Evolutionary conservation across 345 rosid species (phyloP).

Genomic region (Aquilaria yunnanensis): DNA sequence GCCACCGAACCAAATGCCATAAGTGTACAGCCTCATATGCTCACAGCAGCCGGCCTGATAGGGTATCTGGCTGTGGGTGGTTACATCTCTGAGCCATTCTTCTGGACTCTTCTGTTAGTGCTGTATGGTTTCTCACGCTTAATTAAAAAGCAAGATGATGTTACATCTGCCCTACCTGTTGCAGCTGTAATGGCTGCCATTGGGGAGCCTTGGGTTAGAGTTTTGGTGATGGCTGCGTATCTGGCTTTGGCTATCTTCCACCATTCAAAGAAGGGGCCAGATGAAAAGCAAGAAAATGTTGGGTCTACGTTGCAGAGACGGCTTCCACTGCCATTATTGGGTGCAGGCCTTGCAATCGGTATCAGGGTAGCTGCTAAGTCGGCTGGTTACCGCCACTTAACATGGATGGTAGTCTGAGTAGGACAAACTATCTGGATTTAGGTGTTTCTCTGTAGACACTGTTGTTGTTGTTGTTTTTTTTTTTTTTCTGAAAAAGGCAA

Average conservation of each 20-base stretch:
- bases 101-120: constrained; percentile 72
- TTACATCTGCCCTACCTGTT: constrained; percentile 68
- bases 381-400: constrained; percentile 89
- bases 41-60: constrained; percentile 59
- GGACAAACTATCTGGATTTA: neutral
- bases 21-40: constrained; percentile 51
- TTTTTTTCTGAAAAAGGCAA: too few relatives aligned
- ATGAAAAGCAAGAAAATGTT: constrained; percentile 39
- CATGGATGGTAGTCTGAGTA: constrained; percentile 74
- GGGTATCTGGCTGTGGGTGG: constrained; percentile 74
- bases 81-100: constrained; percentile 68
- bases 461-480: too few relatives aligned
- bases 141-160: constrained; percentile 68
- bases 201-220: constrained; percentile 90
- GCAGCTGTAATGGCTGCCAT: constrained; percentile 80
- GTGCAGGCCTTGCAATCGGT: constrained; percentile 76
- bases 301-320: constrained; percentile 20
- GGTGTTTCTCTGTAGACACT: too few relatives aligned
- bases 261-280: constrained; percentile 37
- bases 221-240: constrained; percentile 44
- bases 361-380: constrained; percentile 76
- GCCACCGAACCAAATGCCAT: constrained; percentile 59
- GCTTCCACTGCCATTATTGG: constrained; percentile 58
- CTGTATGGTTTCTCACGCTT: constrained; percentile 53
- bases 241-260: constrained; percentile 59